phyloP scores from a whole-genome alignment of 805 yeast genomes.

The Schwanniomyces pseudopolymorphus region DNA sequence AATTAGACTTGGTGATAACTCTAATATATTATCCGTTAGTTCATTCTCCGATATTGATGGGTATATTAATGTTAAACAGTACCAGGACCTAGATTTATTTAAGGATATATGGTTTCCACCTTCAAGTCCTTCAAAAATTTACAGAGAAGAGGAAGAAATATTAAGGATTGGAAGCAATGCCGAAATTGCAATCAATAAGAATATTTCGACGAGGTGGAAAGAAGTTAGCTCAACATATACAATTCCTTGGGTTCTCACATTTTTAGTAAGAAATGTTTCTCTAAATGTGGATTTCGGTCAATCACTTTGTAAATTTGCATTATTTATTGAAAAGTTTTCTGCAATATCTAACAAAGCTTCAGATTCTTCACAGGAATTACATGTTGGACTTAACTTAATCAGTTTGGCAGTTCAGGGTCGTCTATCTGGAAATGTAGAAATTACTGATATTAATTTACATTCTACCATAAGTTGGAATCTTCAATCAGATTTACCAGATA shows the following conservation, averaged over 20 bases:
- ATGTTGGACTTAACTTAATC: constrained; percentile 56
- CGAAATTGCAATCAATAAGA: constrained; percentile 27
- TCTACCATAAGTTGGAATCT: constrained; percentile 73
- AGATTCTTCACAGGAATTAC: constrained; percentile 70
- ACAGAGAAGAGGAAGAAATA: neutral
- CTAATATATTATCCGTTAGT: constrained; percentile 50
- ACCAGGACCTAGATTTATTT: constrained; percentile 83
- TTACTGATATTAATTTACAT: constrained; percentile 52
- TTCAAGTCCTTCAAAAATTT: neutral
- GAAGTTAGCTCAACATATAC: constrained; percentile 63
- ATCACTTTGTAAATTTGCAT: constrained; percentile 66
- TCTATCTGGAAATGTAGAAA: constrained; percentile 64
- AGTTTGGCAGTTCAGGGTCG: constrained; percentile 68
- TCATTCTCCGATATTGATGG: constrained; percentile 55
- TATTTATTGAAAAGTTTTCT: constrained; percentile 64
- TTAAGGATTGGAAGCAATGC: constrained; percentile 2
- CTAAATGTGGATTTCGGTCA: constrained; percentile 78
- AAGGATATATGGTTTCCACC: constrained; percentile 75
- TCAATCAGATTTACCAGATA: constrained; percentile 37
- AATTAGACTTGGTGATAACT: constrained; percentile 40
- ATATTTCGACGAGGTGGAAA: constrained; percentile 47
- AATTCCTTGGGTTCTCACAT: constrained; percentile 70
- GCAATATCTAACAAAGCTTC: constrained; percentile 62
- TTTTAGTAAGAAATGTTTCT: constrained; percentile 51
- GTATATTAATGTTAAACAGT: constrained; percentile 75